phyloP scores from a whole-genome alignment of 2,329 filamentous ascomycete species.

The Dryadomyces quercivorus region DNA sequence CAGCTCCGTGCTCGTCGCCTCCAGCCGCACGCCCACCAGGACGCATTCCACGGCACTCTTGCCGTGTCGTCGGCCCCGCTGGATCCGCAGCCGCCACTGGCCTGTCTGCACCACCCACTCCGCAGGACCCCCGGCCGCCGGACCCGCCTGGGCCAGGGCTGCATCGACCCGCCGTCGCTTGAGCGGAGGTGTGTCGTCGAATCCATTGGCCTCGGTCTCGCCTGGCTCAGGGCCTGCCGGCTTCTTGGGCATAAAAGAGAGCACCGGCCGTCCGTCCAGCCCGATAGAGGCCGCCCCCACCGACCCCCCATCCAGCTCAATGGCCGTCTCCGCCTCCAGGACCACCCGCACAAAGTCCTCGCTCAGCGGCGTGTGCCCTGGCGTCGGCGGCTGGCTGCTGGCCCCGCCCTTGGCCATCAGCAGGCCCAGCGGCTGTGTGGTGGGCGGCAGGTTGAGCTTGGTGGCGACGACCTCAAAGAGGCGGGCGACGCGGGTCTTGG shows the following conservation, averaged over 20 bases:
- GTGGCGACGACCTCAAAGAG: conserved; percentile 72
- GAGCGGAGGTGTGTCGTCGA: conserved; percentile 1
- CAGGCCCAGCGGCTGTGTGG: conserved; percentile 47
- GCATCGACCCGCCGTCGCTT: conserved; percentile 22
- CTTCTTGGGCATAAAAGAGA: too few relatives aligned
- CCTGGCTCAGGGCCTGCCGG: too few relatives aligned
- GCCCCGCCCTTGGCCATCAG: conserved; percentile 55
- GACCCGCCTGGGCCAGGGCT: conserved; percentile 28
- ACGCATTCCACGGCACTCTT: conserved; percentile 54
- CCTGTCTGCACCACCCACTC: conserved; percentile 55
- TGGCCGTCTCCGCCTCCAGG: conserved; percentile 46
- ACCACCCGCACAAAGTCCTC: conserved; percentile 57
- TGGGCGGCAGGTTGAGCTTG: conserved; percentile 58
- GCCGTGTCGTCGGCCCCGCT: conserved; percentile 30
- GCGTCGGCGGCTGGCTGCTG: conserved; percentile 48
- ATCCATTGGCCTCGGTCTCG: neutral
- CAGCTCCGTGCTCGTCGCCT: conserved; percentile 55
- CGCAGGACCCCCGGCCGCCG: conserved; percentile 6
- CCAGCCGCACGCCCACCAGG: conserved; percentile 63
- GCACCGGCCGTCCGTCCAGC: too few relatives aligned
- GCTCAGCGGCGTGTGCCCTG: conserved; percentile 56
- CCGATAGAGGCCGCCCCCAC: too few relatives aligned
- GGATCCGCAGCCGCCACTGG: conserved; percentile 61
- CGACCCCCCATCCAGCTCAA: conserved; percentile 52
- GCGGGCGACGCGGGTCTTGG: conserved; percentile 56